These are phyloP conservation scores for Trichoderma virens DNA, from an alignment of 495 filamentous ascomycete genomes.

Conservation along the genomic window DNA sequence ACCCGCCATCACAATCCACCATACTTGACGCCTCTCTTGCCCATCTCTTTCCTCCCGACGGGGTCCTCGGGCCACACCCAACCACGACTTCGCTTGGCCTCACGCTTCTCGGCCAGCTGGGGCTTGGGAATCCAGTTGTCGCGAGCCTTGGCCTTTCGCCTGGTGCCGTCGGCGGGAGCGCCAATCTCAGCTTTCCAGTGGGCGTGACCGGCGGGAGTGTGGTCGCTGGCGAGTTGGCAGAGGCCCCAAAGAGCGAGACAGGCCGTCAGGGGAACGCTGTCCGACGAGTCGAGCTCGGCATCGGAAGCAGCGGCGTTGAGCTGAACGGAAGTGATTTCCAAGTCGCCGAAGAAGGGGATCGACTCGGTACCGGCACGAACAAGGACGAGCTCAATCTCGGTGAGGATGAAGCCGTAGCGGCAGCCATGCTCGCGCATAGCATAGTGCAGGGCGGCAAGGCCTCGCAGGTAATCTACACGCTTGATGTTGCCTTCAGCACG, in stretches of 20 bases:
- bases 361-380: conserved; percentile 69
- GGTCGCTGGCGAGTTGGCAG: conserved; percentile 76
- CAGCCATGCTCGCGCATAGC: conserved; percentile 89
- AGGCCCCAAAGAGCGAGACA: conserved; percentile 45
- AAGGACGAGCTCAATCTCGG: conserved; percentile 87
- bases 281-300: conserved; percentile 19
- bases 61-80: conserved; percentile 78
- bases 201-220: conserved; percentile 56
- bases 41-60: conserved; percentile 48
- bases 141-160: conserved; percentile 60
- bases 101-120: conserved; percentile 71
- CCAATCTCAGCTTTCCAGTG: conserved; percentile 73
- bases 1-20: conserved; percentile 21
- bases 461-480: conserved; percentile 76
- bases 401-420: conserved; percentile 90
- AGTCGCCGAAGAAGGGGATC: conserved; percentile 73
- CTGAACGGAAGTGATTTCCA: conserved; percentile 64
- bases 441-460: conserved; percentile 74
- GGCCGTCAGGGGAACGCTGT: conserved; percentile 46
- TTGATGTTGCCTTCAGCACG: conserved; percentile 71
- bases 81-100: conserved; percentile 72
- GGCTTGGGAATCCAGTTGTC: conserved; percentile 86
- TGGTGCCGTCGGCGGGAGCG: conserved; percentile 65
- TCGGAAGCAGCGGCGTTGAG: conserved; percentile 28
- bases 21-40: conserved; percentile 48